Conservation (phyloP, 179 eudicot genomes). For the Drosera spatulata region DNA sequence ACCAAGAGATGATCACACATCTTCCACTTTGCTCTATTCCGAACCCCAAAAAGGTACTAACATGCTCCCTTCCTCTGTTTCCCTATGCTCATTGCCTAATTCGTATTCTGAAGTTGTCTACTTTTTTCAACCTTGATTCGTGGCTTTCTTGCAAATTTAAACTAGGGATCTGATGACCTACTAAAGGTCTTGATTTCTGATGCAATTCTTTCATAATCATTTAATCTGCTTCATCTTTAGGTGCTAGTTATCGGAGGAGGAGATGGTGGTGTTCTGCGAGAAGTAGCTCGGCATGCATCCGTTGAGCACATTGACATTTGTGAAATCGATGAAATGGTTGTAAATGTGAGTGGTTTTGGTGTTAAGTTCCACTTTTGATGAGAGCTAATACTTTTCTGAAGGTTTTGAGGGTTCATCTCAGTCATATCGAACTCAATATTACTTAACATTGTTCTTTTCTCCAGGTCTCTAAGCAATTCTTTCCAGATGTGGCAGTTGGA, state of each 20-base stretch:
- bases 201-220: not conserved
- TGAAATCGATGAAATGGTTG: conserved; percentile 72
- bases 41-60: conserved; percentile 48
- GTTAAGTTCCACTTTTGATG: no score
- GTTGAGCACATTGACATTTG: conserved; percentile 63
- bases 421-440: not conserved
- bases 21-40: conserved; percentile 71
- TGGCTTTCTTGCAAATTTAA: not conserved
- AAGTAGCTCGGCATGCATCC: conserved; percentile 52
- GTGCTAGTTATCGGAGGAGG: conserved; percentile 78
- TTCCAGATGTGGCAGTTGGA: conserved; percentile 54
- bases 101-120: not conserved
- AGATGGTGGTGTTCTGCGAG: conserved; percentile 69
- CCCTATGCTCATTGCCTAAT: not conserved
- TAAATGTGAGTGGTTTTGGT: conserved; percentile 31
- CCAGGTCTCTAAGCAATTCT: conserved; percentile 54
- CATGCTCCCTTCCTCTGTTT: not conserved
- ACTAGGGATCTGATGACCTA: not conserved
- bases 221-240: conserved; percentile 15
- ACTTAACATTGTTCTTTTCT: not conserved
- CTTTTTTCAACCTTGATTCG: no score
- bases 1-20: conserved; percentile 64
- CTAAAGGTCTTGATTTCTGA: not conserved
- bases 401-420: not conserved
- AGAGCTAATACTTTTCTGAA: not conserved